Evolutionary conservation across 257 asterid genomes (phyloP).

Genomic region (Solanum arcanum): DNA sequence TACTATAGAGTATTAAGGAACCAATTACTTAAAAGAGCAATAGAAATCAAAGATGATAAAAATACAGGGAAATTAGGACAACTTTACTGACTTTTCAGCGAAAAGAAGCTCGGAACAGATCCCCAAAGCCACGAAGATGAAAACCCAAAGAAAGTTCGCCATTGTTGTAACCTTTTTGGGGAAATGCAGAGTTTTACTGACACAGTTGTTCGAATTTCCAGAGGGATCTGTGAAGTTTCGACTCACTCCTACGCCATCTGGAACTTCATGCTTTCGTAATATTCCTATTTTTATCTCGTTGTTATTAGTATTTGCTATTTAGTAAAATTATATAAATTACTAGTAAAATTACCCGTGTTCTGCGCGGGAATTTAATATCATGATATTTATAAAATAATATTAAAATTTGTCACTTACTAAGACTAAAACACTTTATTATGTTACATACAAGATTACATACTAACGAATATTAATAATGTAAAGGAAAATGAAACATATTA

Average conservation of each 20-base stretch:
- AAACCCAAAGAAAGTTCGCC: conserved; percentile 26
- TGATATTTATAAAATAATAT: no score
- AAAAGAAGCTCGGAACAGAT: conserved; percentile 7
- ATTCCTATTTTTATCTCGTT: no score
- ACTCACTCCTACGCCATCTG: not conserved
- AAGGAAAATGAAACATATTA: no score
- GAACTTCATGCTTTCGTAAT: not conserved
- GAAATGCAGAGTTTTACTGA: not conserved
- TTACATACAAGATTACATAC: no score
- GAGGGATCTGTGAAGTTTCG: not conserved
- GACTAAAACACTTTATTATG: no score
- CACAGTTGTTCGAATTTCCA: not conserved
- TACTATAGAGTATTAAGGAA: not conserved
- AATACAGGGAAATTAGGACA: not conserved
- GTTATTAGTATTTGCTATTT: no score
- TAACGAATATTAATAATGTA: no score
- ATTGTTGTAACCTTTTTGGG: conserved; percentile 6
- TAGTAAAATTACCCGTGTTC: no score
- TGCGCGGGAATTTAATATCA: no score
- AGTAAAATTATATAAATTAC: no score
- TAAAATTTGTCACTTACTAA: no score
- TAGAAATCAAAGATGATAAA: not conserved
- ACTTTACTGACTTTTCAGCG: conserved; percentile 32
- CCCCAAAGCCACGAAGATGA: conserved; percentile 19
- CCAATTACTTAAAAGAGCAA: not conserved